Evolutionary conservation across 2,329 filamentous ascomycete genomes (phyloP), one percentile per base, ranked within the genome.

Genomic region (Alternaria viburni): DNA sequence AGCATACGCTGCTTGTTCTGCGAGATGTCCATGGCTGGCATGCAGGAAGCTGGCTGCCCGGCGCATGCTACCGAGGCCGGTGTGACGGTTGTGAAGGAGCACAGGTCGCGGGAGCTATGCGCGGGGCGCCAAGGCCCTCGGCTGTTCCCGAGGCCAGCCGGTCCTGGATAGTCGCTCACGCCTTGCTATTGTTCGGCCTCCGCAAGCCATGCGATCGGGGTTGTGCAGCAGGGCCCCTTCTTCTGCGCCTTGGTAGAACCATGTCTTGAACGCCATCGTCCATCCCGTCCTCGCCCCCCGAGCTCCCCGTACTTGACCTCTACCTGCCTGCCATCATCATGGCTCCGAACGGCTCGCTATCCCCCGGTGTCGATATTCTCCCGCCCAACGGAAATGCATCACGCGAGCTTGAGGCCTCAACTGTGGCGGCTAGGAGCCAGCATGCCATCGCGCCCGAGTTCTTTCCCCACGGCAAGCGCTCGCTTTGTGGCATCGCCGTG

Each of bases 1-100:
- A 82, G 79, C 89, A 92, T 93, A 49, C 74, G 77, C 46, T 73
- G 69, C 66, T 76, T 80, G 68, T 81, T 81, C 56, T 80, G 78
- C 11, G 73, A 75, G 1, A 73, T 25, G 3, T 65, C 63, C 77
- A 78, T 59, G 19, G 21, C 75, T 23, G 36, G 41, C n/a, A 17
- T 17, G 8, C 32, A 25, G 47, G 25, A 25, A 30, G 8, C 1
- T n/a, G 49, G n/a, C 28, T 11, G 13, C 21, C 21, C 17, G 41
- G 30, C 11, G 36, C 32, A 41, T 28, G 52, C 21, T 57, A n/a
- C n/a, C 28, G 41, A 23, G 25, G 50, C 17, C 45, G 26, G 26
- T 17, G 41, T 36, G 25, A 19, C 13, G 30, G 49, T 21, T n/a
- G n/a, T 45, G 41, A 46, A 28, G 19, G 17, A 19, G 28, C 21